These are phyloP conservation scores for Eutypa lata DNA, from an alignment of 2,329 filamentous ascomycete genomes.

Conservation along the genomic window DNA sequence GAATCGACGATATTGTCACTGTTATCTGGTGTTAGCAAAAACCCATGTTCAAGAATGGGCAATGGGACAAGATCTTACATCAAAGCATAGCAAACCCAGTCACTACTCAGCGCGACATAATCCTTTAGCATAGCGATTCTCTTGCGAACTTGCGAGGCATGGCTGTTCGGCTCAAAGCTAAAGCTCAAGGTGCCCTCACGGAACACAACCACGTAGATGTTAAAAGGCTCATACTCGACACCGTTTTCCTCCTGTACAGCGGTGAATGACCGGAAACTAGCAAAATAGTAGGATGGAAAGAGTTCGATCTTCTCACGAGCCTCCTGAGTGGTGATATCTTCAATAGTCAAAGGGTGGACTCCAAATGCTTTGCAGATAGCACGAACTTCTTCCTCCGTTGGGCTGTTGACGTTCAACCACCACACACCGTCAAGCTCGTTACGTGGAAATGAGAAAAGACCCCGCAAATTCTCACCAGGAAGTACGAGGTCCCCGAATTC, in stretches of 20 bases:
- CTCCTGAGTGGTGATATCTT: constrained; percentile 94
- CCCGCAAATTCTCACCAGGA: constrained; percentile 84
- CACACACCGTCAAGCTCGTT: constrained; percentile 77
- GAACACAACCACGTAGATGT: constrained; percentile 96
- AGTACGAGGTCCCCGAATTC: constrained; percentile 86
- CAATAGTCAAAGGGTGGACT: constrained; percentile 90
- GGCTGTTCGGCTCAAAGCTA: constrained; percentile 83
- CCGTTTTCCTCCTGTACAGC: constrained; percentile 72
- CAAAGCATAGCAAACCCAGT: constrained; percentile 98
- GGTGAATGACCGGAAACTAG: constrained; percentile 92
- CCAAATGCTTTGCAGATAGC: constrained; percentile 92
- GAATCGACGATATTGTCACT: constrained; percentile 96
- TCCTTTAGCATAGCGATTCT: constrained; percentile 91
- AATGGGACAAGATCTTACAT: constrained; percentile 59
- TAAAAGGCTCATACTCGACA: constrained; percentile 88
- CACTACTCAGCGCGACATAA: constrained; percentile 88
- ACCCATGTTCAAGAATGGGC: background rate
- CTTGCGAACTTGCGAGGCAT: constrained; percentile 84
- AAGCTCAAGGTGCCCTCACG: constrained; percentile 93
- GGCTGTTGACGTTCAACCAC: constrained; percentile 95
- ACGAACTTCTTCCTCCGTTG: constrained; percentile 82
- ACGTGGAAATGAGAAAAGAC: constrained; percentile 71
- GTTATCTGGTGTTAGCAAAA: constrained; percentile 21
- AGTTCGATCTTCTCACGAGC: constrained; percentile 97
- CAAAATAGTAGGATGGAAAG: constrained; percentile 97